Evolutionary conservation across 495 filamentous ascomycete species (phyloP), one percentile per base, ranked within the genome.

Genomic region (Jackrogersella minutella): DNA sequence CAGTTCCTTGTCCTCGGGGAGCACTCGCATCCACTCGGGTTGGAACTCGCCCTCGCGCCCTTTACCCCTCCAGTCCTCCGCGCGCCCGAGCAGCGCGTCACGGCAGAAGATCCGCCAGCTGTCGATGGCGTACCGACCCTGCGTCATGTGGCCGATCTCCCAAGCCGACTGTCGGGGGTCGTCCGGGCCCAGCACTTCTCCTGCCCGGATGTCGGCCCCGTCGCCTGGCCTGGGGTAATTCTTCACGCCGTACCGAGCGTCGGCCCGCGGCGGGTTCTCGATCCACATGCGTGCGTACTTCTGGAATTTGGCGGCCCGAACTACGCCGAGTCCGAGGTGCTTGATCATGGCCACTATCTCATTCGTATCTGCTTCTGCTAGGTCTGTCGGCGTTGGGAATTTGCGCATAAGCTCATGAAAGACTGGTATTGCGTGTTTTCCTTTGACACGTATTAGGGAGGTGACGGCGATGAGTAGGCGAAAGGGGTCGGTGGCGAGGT

Each of bases 81-180:
- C 87, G 17, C 85, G 58, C 0, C 85, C 88, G 1, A 93, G 81
- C 28, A 97, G 73, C 43, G 82, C 81, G 74, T 98, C 94, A 1
- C 94, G 84, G 70, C 92, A 96, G 74, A 97, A 97, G 55, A 97
- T 97, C 3, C 95, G 84, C 92, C 93, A 98, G 61, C 89, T 92
- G 74, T 98, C 94, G 34, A 96, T 77, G 0, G 93, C 91, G 75
- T 98, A 98, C 1, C 87, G 84, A 1, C 95, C 94, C n/a, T 91
- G 89, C 0, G 93, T 91, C 33, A 97, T 71, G 73, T 96, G 91
- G 0, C 88, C 93, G 58, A 97, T 87, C 68, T 98, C 94, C 90
- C 92, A 96, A 4, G 85, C 90, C 2, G 76, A 47, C 3, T 46
- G 16, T 19, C 58, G 22, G 3, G 26, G 4, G 50, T 78, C 59